Evolutionary conservation across 1,284 basidiomycete genomes (phyloP).

Genomic region (Quambalaria eucalypti): DNA sequence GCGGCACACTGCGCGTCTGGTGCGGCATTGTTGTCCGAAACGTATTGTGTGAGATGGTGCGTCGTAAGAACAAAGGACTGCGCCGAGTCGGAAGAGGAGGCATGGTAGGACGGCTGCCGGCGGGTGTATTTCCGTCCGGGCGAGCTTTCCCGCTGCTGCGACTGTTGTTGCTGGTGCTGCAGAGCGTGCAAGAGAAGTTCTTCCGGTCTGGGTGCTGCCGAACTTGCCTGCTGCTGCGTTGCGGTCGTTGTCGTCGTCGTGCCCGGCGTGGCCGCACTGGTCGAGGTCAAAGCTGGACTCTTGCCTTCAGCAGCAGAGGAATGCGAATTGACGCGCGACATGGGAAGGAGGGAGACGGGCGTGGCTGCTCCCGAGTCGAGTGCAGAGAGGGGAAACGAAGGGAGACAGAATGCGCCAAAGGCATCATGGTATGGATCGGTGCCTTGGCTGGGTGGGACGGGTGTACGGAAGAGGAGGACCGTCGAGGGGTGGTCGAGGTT

Average conservation of each 20-base stretch:
- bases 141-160: not conserved
- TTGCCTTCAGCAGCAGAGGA: too few species aligned
- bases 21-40: too few species aligned
- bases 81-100: not conserved
- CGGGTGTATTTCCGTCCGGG: not conserved
- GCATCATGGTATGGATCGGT: slow-evolving; percentile 45
- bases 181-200: not conserved
- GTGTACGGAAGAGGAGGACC: slow-evolving; percentile 36
- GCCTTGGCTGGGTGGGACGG: slow-evolving; percentile 34
- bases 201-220: not conserved
- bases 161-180: not conserved
- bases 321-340: too few species aligned
- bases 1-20: not conserved
- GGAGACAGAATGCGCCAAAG: slow-evolving; percentile 42
- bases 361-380: slow-evolving; percentile 39
- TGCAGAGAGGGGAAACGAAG: slow-evolving; percentile 37
- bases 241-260: too few species aligned
- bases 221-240: too few species aligned
- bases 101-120: not conserved
- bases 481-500: too few species aligned
- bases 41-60: too few species aligned
- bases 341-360: too few species aligned
- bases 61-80: not conserved
- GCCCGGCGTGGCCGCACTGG: too few species aligned
- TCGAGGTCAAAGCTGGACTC: too few species aligned